Conservation (phyloP, 306 rosid genomes). For the Crotalaria pallida region DNA sequence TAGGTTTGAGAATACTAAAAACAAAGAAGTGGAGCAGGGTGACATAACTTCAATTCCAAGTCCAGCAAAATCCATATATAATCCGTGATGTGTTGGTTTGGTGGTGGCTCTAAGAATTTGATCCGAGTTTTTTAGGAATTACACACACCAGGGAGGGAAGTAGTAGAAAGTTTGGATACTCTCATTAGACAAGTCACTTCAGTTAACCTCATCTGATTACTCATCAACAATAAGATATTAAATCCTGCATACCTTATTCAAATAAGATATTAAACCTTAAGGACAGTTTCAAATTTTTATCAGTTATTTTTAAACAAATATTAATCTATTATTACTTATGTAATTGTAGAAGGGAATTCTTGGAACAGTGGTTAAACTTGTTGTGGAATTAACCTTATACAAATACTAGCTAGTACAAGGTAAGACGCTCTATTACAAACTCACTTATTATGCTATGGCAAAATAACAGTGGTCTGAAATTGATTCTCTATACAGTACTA, state of each 20-base stretch:
- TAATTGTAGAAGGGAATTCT: no score
- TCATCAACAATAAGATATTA: slow-evolving; percentile 18
- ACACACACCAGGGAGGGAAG: neutral
- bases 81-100: no score
- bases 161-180: neutral
- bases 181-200: slow-evolving; percentile 20
- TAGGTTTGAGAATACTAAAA: neutral
- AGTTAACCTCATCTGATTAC: slow-evolving; percentile 6
- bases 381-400: no score
- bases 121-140: neutral
- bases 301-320: neutral
- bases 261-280: neutral
- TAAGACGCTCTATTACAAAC: no score
- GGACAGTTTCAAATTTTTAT: neutral
- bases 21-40: neutral
- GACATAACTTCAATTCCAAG: no score
- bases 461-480: no score
- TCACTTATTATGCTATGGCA: no score
- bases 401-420: no score
- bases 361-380: no score
- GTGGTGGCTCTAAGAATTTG: no score
- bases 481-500: no score
- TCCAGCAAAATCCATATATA: neutral
- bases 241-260: neutral
- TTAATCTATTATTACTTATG: no score